phyloP scores from a whole-genome alignment of 495 filamentous ascomycete genomes.

The Penicillium longicatenatum region DNA sequence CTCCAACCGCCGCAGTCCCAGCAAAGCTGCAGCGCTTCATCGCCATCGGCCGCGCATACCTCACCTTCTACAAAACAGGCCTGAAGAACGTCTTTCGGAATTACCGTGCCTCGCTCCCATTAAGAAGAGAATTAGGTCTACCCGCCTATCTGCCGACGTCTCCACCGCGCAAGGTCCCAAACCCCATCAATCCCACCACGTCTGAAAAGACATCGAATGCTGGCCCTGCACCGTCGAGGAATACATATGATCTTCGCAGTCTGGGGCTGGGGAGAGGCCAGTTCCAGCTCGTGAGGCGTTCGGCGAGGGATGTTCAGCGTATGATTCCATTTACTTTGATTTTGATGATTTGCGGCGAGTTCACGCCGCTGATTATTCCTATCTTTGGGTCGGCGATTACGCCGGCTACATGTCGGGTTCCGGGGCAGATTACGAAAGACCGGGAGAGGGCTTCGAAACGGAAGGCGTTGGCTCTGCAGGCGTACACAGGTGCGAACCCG shows the following conservation, averaged over 20 bases:
- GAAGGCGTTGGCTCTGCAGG: constrained; percentile 31
- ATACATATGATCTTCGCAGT: neutral
- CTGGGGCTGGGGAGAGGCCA: constrained; percentile 40
- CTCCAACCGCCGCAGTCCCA: constrained; percentile 18
- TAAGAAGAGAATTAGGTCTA: constrained; percentile 35
- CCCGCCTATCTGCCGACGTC: constrained; percentile 37
- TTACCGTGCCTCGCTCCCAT: constrained; percentile 42
- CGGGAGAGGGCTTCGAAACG: constrained; percentile 49
- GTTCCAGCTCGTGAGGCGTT: constrained; percentile 67
- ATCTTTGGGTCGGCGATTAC: constrained; percentile 67
- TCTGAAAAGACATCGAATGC: constrained; percentile 11
- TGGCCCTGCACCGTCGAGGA: constrained; percentile 6
- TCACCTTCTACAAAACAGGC: constrained; percentile 85
- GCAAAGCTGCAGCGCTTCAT: constrained; percentile 43
- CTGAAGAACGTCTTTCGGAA: constrained; percentile 67
- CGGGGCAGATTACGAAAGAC: constrained; percentile 65
- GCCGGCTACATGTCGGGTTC: constrained; percentile 79
- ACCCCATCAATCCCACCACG: constrained; percentile 1
- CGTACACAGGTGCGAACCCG: constrained; percentile 3
- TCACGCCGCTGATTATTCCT: constrained; percentile 75
- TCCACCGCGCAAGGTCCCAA: constrained; percentile 26
- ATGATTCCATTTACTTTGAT: constrained; percentile 75
- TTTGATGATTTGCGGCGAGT: constrained; percentile 77
- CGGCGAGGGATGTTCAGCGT: constrained; percentile 66
- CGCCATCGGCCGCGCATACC: constrained; percentile 46